Base-by-base conservation (phyloP, 108 stramenopile species). In the Skeletonema tropicum region DNA sequence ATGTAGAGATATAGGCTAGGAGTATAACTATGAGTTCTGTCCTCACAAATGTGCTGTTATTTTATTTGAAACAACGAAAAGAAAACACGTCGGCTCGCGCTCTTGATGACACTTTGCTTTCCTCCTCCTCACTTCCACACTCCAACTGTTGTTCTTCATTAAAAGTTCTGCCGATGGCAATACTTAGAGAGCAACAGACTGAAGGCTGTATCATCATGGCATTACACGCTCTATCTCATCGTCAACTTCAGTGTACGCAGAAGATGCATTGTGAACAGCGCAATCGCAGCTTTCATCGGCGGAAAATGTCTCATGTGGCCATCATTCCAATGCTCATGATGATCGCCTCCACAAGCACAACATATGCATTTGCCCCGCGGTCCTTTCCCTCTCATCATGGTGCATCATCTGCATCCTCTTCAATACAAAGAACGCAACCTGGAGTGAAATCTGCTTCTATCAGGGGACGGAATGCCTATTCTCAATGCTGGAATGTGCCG, bases 321-420 rank as follows among this genome's bases (percentile, higher is more conserved):
- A 49, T 49, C 17, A 19, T 49, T 49, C n/a, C n/a, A 49, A 49
- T 49, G 48, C 15, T 49, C 48, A 19, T 49, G 48, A 49, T 49
- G 48, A 49, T 49, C 19, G 19, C 19, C 17, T 19, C 19, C 17
- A 49, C 26, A 1, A 29, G 26, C 1, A 29, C 19, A 19, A 49
- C 48, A 49, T 17, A 6, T 49, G 48, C 6, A 49, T 49, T 19
- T 49, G 48, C 19, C n/a, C 48, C 48, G n/a, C 48, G 17, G 48
- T 49, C 48, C 5, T 49, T n/a, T 49, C 7, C 48, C 48, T 49
- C 48, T 49, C 48, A 49, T n/a, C 48, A 49, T 4, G 19, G 2
- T 6, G 19, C 17, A 49, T 19, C 48, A 49, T 19, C 48, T 2
- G 10, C 38, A 12, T 39, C 12, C 38, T 39, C 38, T 39, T 49